Evolutionary conservation across 805 yeast species (phyloP), one percentile per base, ranked within the genome.

Genomic region (Saturnispora saitoi): DNA sequence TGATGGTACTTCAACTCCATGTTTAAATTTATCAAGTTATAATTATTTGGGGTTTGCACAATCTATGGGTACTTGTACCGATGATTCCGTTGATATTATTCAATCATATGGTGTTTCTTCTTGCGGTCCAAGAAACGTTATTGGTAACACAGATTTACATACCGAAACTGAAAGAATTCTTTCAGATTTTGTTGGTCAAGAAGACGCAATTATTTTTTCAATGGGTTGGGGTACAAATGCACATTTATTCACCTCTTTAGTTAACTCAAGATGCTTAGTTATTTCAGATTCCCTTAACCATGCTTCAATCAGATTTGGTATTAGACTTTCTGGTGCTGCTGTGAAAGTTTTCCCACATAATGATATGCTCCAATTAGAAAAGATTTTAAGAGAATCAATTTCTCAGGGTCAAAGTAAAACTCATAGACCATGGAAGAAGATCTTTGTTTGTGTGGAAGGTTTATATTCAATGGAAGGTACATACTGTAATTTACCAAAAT

Each of bases 211-310:
- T 61, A 68, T 93, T 26, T 85, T 88, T 56, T 83, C 95, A 38
- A 93, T 88, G 86, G 99, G 99, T 49, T 93, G 88, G 64, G 93
- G 95, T 57, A 93, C 99, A 4, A 93, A 93, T 64, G 95, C 96
- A 17, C 81, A 83, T 58, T 71, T 93, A 48, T 91, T 93, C 63
- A 72, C 88, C 28, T 78, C 95, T 2, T 69, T 93, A 46, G 85
- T 87, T 38, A 95, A 90, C 67, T 77, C 86, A 53, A 84, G 87
- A 62, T 89, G 96, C 61, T 75, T 95, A 49, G 91, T 95, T 44
- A 85, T 93, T 45, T 85, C 95, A 14, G 99, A 93, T 70, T 91
- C 90, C 60, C 75, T 93, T 58, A 93, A 93, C 65, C 99, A 93
- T 66, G 89, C 96, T 4, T 89, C 97, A 1, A 88, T 91, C 56